These are phyloP conservation scores for Schizochytrium sp. DNA, from an alignment of 108 stramenopile species.

Conservation along the genomic window DNA sequence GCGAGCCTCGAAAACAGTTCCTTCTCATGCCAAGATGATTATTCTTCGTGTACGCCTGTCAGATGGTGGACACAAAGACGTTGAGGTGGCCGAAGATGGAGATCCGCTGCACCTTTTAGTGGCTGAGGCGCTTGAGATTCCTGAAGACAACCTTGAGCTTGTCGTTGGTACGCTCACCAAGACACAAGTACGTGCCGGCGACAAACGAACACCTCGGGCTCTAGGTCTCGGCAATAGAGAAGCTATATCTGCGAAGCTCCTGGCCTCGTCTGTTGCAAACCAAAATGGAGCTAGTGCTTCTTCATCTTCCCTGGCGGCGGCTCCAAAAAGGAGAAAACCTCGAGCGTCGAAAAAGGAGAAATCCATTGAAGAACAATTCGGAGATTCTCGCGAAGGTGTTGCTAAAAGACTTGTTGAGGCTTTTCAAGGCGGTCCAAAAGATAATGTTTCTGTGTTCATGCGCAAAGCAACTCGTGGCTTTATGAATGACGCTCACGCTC, in stretches of 20 bases:
- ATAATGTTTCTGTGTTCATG: constrained; percentile 16
- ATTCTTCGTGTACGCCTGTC: constrained; percentile 22
- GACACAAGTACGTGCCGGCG: neutral
- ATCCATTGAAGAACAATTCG: neutral
- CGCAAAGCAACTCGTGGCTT: constrained; percentile 14
- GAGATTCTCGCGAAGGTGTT: neutral
- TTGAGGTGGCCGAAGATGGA: constrained; percentile 42
- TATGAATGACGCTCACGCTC: neutral
- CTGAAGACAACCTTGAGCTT: neutral
- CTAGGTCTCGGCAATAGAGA: constrained; percentile 25
- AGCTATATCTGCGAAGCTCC: neutral
- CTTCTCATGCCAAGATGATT: neutral
- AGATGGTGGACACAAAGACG: neutral
- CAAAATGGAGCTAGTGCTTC: too few species aligned
- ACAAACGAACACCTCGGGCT: constrained; percentile 13
- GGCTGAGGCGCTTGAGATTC: constrained; percentile 20
- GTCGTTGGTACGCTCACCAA: neutral
- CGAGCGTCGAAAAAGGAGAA: neutral
- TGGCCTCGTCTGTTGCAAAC: neutral
- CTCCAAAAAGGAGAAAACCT: neutral
- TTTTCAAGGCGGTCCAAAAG: neutral
- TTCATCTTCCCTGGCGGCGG: neutral
- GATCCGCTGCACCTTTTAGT: constrained; percentile 1
- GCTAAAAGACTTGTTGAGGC: constrained; percentile 34
- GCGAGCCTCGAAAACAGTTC: neutral